Percentiles rank a stretch among this genome's conserved stretches.
Conservation (phyloP, 345 rosid genomes). For the Geranium rotundifolium region DNA sequence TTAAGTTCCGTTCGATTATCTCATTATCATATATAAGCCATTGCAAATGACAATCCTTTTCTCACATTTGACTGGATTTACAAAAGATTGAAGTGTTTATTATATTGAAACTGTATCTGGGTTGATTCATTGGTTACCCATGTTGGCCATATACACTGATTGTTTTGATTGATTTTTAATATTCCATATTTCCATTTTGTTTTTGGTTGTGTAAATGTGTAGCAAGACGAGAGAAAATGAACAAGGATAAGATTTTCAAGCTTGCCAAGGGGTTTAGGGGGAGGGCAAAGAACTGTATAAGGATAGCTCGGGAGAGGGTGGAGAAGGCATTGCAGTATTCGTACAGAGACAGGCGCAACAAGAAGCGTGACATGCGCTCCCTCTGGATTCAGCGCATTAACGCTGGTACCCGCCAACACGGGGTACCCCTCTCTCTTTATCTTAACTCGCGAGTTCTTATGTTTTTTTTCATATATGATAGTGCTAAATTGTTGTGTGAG, state of each 20-base stretch:
- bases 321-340: slow-evolving; percentile 96
- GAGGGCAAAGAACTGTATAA: slow-evolving; percentile 86
- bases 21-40: too few relatives aligned
- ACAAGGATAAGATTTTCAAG: slow-evolving; percentile 77
- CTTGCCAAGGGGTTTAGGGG: slow-evolving; percentile 91
- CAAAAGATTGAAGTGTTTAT: too few relatives aligned
- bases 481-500: not conserved
- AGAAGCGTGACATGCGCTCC: slow-evolving; percentile 93
- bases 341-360: slow-evolving; percentile 88
- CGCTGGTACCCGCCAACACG: slow-evolving; percentile 82
- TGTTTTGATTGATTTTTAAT: not conserved
- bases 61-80: too few relatives aligned
- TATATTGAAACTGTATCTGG: too few relatives aligned
- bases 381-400: slow-evolving; percentile 95
- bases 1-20: too few relatives aligned
- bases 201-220: not conserved
- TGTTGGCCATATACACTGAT: too few relatives aligned
- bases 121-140: too few relatives aligned
- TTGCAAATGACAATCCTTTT: too few relatives aligned
- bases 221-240: slow-evolving; percentile 30
- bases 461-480: not conserved
- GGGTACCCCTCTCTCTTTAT: slow-evolving; percentile 24
- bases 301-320: slow-evolving; percentile 84
- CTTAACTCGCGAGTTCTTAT: not conserved
- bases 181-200: too few relatives aligned